Conservation (phyloP, 306 rosid genomes). For the Cucumis cinereus region DNA sequence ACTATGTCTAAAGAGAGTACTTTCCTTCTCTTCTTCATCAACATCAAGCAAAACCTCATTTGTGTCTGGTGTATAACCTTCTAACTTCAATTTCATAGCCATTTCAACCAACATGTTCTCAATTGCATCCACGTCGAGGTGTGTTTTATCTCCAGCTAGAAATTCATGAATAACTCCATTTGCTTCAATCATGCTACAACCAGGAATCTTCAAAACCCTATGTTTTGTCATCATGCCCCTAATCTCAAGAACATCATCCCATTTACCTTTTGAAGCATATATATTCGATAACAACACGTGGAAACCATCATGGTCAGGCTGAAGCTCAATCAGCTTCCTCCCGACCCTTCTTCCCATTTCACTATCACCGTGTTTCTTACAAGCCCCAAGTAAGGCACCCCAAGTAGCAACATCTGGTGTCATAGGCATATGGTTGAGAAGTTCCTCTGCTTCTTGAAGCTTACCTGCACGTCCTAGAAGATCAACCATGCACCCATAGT, state of each 20-base stretch:
- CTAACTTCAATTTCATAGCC: slow-evolving; percentile 55
- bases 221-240: slow-evolving; percentile 67
- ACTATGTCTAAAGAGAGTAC: slow-evolving; percentile 79
- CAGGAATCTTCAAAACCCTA: slow-evolving; percentile 84
- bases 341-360: slow-evolving; percentile 74
- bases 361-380: slow-evolving; percentile 46
- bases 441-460: slow-evolving; percentile 48
- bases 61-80: slow-evolving; percentile 81
- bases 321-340: slow-evolving; percentile 41
- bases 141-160: slow-evolving; percentile 64
- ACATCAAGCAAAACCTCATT: slow-evolving; percentile 80
- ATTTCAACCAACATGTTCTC: slow-evolving; percentile 49
- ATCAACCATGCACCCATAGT: slow-evolving; percentile 80
- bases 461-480: slow-evolving; percentile 79
- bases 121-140: slow-evolving; percentile 56
- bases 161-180: slow-evolving; percentile 81
- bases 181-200: slow-evolving; percentile 81
- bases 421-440: slow-evolving; percentile 54
- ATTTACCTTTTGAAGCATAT: slow-evolving; percentile 59
- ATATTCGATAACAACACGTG: slow-evolving; percentile 70
- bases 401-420: slow-evolving; percentile 50
- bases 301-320: slow-evolving; percentile 80
- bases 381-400: slow-evolving; percentile 85
- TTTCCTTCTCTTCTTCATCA: slow-evolving; percentile 73
- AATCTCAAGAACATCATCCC: slow-evolving; percentile 68